These are phyloP conservation scores for Plasmodium blacklocki DNA, from an alignment of 169 alveolate genomes.

Conservation along the genomic window DNA sequence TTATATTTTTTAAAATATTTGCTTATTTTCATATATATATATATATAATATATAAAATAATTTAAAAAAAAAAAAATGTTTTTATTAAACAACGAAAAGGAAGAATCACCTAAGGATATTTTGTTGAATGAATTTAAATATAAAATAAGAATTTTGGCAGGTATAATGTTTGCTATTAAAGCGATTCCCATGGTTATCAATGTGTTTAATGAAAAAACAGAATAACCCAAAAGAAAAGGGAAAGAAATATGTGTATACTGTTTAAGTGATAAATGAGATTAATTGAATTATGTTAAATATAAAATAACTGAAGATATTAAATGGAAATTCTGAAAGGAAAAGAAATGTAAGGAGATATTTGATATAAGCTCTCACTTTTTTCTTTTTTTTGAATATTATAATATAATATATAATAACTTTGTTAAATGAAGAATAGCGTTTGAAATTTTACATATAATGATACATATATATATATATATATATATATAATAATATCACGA, in stretches of 20 bases:
- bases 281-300: background rate
- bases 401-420: no score
- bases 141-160: slow-evolving; percentile 50
- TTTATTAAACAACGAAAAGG: slow-evolving; percentile 43
- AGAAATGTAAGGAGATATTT: no score
- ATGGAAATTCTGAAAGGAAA: no score
- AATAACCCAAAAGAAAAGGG: background rate
- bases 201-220: slow-evolving; percentile 15
- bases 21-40: background rate
- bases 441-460: no score
- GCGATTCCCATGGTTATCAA: slow-evolving; percentile 34
- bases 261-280: background rate
- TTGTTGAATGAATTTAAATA: slow-evolving; percentile 62
- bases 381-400: no score
- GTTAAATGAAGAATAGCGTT: no score
- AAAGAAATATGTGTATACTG: background rate
- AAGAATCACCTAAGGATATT: slow-evolving; percentile 74
- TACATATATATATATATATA: no score
- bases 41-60: no score
- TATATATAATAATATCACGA: no score
- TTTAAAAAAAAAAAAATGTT: slow-evolving; percentile 41
- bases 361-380: no score
- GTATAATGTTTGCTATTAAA: slow-evolving; percentile 44
- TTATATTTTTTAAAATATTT: background rate
- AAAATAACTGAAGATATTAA: no score